phyloP scores from a whole-genome alignment of 2,329 filamentous ascomycete genomes.

The Fusarium goolgardi region DNA sequence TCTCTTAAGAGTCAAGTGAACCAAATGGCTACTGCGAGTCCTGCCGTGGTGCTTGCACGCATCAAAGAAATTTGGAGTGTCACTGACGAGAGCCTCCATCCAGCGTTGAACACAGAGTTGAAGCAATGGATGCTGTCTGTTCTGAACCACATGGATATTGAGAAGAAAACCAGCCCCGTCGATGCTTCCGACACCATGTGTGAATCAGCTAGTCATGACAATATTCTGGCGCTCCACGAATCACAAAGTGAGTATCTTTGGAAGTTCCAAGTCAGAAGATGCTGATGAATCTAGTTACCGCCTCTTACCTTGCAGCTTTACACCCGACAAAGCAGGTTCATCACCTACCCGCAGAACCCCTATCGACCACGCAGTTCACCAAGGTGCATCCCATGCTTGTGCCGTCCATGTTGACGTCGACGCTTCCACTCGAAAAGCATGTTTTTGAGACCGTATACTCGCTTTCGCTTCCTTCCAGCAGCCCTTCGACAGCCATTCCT shows the following conservation, averaged over 20 bases:
- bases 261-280: fast-evolving
- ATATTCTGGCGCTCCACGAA: constrained; percentile 64
- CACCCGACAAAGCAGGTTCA: constrained; percentile 56
- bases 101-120: constrained; percentile 62
- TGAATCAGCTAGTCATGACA: constrained; percentile 24
- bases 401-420: constrained; percentile 52
- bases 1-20: constrained; percentile 31
- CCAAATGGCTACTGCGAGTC: constrained; percentile 40
- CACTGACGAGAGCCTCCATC: constrained; percentile 20
- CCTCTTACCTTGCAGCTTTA: constrained; percentile 61
- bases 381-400: constrained; percentile 57
- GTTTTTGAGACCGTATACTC: constrained; percentile 64
- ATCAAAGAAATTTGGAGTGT: constrained; percentile 56
- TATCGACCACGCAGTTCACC: constrained; percentile 53
- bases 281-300: constrained; percentile 54
- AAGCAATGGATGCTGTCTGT: constrained; percentile 71
- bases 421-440: constrained; percentile 54
- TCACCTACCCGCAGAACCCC: constrained; percentile 59
- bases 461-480: constrained; percentile 66
- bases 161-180: constrained; percentile 31
- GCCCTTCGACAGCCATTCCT: constrained; percentile 68
- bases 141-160: constrained; percentile 60
- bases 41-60: constrained; percentile 62
- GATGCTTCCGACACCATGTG: neutral
- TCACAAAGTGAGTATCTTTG: constrained; percentile 55